phyloP scores from a whole-genome alignment of 2,329 filamentous ascomycete species.

The Colletotrichum acutatum region DNA sequence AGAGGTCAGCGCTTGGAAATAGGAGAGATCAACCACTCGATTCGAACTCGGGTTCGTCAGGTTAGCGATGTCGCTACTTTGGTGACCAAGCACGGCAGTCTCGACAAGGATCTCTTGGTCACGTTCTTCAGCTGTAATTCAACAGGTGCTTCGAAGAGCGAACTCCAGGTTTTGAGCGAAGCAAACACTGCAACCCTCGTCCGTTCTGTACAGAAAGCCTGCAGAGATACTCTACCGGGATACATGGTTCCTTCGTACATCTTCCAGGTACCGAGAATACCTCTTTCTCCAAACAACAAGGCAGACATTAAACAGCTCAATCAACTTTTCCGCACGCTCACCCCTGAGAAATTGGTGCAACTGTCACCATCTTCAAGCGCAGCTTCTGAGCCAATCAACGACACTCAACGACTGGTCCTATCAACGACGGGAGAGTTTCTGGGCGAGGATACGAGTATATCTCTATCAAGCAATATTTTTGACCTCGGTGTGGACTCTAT shows the following conservation, averaged over 20 bases:
- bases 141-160: background rate
- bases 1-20: slow-evolving; percentile 90
- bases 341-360: slow-evolving; percentile 69
- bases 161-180: slow-evolving; percentile 40
- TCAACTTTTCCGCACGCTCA: slow-evolving; percentile 71
- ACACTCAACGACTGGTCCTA: slow-evolving; percentile 60
- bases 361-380: slow-evolving; percentile 50
- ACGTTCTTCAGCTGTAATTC: slow-evolving; percentile 71
- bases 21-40: slow-evolving; percentile 88
- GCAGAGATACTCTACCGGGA: slow-evolving; percentile 74
- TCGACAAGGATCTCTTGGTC: slow-evolving; percentile 85
- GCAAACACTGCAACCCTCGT: slow-evolving; percentile 36
- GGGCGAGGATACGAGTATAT: slow-evolving; percentile 55
- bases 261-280: slow-evolving; percentile 76
- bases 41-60: slow-evolving; percentile 67
- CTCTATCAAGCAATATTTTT: slow-evolving; percentile 75
- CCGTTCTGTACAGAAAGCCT: slow-evolving; percentile 57
- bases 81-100: slow-evolving; percentile 75
- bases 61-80: slow-evolving; percentile 80
- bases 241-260: slow-evolving; percentile 96
- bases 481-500: slow-evolving; percentile 92
- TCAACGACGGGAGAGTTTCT: slow-evolving; percentile 65
- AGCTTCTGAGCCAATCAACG: slow-evolving; percentile 41
- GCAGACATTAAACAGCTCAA: slow-evolving; percentile 79
- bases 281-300: slow-evolving; percentile 91